These are phyloP conservation scores for Venturia aucupariae DNA, from an alignment of 2,329 filamentous ascomycete genomes.

Conservation along the genomic window DNA sequence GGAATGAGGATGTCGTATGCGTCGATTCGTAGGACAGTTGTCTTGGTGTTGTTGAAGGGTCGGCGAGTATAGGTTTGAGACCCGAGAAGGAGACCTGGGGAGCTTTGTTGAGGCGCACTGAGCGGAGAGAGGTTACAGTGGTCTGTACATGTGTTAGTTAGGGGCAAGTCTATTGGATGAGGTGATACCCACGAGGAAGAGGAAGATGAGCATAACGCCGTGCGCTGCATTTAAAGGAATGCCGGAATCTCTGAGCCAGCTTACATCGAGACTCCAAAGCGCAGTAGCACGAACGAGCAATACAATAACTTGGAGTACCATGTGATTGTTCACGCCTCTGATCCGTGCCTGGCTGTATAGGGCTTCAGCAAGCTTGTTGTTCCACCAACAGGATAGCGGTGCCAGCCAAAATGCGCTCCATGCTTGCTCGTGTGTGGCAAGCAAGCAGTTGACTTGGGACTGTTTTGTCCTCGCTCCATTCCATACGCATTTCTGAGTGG, in stretches of 20 bases:
- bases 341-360: conserved; percentile 47
- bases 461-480: neutral
- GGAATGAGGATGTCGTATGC: conserved; percentile 9
- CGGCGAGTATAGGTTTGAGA: conserved; percentile 16
- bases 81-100: conserved; percentile 6
- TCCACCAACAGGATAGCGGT: conserved; percentile 55
- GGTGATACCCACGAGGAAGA: conserved; percentile 23
- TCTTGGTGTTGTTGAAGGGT: conserved; percentile 18
- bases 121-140: conserved; percentile 32
- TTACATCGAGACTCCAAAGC: conserved; percentile 23
- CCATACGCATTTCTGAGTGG: neutral
- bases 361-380: conserved; percentile 56
- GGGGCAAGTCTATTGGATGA: neutral
- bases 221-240: conserved; percentile 43
- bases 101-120: conserved; percentile 46
- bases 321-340: conserved; percentile 54
- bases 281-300: conserved; percentile 45
- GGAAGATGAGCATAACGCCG: conserved; percentile 43
- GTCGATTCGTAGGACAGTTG: conserved; percentile 3
- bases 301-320: conserved; percentile 53
- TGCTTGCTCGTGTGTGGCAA: conserved; percentile 19
- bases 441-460: conserved; percentile 21
- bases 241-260: neutral
- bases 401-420: conserved; percentile 37
- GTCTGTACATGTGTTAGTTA: conserved; percentile 15